Evolutionary conservation across 768 basidiomycete species (phyloP).

Genomic region (Lyophyllum atratum): DNA sequence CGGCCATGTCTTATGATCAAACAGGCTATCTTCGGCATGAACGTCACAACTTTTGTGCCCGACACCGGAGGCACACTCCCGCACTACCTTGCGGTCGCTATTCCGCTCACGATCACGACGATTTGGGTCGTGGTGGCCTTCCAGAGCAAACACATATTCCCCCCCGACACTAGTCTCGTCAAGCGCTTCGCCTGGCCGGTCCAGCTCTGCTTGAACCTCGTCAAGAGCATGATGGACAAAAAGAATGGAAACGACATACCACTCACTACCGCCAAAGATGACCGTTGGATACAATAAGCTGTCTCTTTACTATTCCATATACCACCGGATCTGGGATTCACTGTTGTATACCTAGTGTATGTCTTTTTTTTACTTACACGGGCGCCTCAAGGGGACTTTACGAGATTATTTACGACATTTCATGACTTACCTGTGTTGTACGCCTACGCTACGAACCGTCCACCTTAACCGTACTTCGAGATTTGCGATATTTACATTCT

Average conservation of each 20-base stretch:
- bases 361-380: background rate
- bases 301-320: background rate
- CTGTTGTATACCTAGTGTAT: background rate
- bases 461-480: background rate
- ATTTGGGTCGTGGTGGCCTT: constrained; percentile 59
- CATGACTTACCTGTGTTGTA: background rate
- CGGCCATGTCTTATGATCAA: background rate
- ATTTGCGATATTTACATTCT: no score
- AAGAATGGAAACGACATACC: constrained; percentile 6
- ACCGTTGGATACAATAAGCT: background rate
- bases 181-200: constrained; percentile 39
- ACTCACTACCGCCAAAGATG: background rate
- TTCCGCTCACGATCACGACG: constrained; percentile 50
- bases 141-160: constrained; percentile 45
- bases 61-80: constrained; percentile 38
- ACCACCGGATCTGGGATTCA: background rate
- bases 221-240: background rate
- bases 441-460: background rate
- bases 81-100: constrained; percentile 43
- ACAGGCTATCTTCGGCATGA: constrained; percentile 66
- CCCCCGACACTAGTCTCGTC: constrained; percentile 24
- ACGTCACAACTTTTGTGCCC: constrained; percentile 43
- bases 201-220: constrained; percentile 19
- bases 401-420: background rate
- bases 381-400: background rate